Evolutionary conservation across 768 basidiomycete genomes (phyloP), one percentile per base, ranked within the genome.

Genomic region (Panaeolus cyanescens): DNA sequence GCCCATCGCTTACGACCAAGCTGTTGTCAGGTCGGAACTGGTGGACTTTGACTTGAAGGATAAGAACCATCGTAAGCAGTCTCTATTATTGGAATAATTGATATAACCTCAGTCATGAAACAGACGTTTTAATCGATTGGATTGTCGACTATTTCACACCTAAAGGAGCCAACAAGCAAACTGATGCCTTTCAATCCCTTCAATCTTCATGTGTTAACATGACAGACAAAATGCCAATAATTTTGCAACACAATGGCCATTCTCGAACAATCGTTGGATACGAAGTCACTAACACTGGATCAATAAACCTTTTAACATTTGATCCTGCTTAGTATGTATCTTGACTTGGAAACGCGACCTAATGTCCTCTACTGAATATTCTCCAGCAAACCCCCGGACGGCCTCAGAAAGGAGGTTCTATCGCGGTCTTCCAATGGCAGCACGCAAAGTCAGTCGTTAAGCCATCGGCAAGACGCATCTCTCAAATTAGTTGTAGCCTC

Each of bases 211-310:
- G 87, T 4, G 80, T 95, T 7, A 65, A 79, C 9, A 70, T 79
- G 28, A 89, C 91, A 0, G 73, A 84, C 20, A 86, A 83, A 66
- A 88, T 93, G 84, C 95, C 95, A 8, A 69, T 97, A 31, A 88
- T 96, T 40, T 77, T 96, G 55, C 89, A 96, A 77, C 87, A 92
- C 68, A 71, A 81, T 6, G 93, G 93, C 0, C 95, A 97, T 75
- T 97, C 95, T n/a, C 76, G 91, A 25, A 89, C 90, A 4, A 86
- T 97, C 12, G 81, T 97, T 2, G 95, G 95, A 1, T 95, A 90
- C 66, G 93, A 96, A 72, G 73, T 88, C 36, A 79, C 77, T 57
- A 84, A 81, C 65, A 77, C 77, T 15, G 88, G 86, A 6, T 72
- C 76, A 12, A 78, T 84, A 36, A 88, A 85, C 64, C 79, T 97